phyloP scores from a whole-genome alignment of 2,329 filamentous ascomycete species.

The Teratosphaeria viscida region DNA sequence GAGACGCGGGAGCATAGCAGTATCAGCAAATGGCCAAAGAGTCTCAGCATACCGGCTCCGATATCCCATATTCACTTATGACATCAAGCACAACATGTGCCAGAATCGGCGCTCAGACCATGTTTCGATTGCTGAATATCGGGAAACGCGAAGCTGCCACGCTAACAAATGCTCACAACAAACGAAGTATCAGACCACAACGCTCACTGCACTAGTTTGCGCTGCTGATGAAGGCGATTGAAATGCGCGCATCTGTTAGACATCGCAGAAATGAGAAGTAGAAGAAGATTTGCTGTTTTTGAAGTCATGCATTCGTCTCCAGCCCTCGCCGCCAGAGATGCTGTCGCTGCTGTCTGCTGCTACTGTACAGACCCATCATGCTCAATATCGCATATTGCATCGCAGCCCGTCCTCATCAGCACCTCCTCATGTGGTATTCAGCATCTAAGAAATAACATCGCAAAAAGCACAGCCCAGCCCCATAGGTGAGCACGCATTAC shows the following conservation, averaged over 20 bases:
- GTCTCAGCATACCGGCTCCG: background rate
- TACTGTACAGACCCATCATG: constrained; percentile 24
- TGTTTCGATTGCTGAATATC: background rate
- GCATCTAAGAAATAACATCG: constrained; percentile 17
- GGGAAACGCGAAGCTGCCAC: constrained; percentile 3
- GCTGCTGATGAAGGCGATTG: background rate
- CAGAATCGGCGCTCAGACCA: background rate
- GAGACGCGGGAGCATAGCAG: background rate
- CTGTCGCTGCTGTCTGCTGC: constrained; percentile 19
- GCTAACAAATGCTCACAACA: background rate
- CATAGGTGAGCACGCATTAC: constrained; percentile 31
- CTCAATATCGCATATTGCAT: constrained; percentile 12
- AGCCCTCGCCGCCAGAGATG: constrained; percentile 12
- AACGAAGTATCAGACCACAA: too few relatives aligned
- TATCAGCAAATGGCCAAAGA: background rate
- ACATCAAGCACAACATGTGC: background rate
- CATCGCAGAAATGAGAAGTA: background rate
- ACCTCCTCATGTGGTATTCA: constrained; percentile 17
- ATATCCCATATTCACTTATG: background rate
- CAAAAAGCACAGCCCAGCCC: constrained; percentile 31
- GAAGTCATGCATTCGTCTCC: constrained; percentile 26
- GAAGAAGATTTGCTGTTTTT: background rate
- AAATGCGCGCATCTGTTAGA: background rate
- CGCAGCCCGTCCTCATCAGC: constrained; percentile 13
- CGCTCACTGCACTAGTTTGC: background rate